These are phyloP conservation scores for Apiotrichum siamense DNA, from an alignment of 1,284 basidiomycete species.

Conservation along the genomic window DNA sequence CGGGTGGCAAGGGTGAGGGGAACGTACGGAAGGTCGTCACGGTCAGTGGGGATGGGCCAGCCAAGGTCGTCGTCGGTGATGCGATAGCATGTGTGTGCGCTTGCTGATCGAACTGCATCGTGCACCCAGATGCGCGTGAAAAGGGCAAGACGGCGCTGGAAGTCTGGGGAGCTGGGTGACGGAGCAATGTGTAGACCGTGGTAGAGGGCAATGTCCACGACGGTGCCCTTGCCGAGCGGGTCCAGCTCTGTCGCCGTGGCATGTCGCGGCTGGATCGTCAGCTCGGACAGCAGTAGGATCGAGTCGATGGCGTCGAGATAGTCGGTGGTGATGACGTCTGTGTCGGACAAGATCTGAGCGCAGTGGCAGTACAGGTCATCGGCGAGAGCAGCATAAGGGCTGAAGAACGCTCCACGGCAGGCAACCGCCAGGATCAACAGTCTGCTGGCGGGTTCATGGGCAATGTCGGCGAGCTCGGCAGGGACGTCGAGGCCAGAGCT, in stretches of 20 bases:
- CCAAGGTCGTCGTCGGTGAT: conserved; percentile 9
- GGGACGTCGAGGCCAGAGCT: conserved; percentile 4
- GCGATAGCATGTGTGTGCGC: conserved; percentile 3
- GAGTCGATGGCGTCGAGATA: conserved; percentile 7
- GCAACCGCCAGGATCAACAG: conserved; percentile 8
- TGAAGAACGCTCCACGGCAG: conserved; percentile 7
- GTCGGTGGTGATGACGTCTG: background rate
- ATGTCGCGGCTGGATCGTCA: background rate
- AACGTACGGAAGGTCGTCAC: background rate
- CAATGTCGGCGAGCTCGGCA: conserved; percentile 4
- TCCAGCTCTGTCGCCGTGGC: background rate
- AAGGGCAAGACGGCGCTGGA: background rate
- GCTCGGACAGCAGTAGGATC: conserved; percentile 6
- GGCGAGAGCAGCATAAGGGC: background rate
- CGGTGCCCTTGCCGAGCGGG: conserved; percentile 10
- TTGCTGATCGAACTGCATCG: conserved; percentile 8
- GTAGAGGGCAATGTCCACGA: conserved; percentile 6
- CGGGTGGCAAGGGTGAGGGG: background rate
- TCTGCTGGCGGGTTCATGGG: conserved; percentile 1
- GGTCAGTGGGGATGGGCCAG: background rate
- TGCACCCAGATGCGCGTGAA: conserved; percentile 1
- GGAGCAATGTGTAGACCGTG: conserved; percentile 5
- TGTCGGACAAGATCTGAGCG: background rate
- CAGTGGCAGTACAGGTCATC: conserved; percentile 2
- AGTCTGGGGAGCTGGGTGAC: background rate